Percentiles rank a stretch among this genome's conserved stretches.
Conservation (phyloP, 305 asterid genomes). For the Fraxinus velutina region DNA sequence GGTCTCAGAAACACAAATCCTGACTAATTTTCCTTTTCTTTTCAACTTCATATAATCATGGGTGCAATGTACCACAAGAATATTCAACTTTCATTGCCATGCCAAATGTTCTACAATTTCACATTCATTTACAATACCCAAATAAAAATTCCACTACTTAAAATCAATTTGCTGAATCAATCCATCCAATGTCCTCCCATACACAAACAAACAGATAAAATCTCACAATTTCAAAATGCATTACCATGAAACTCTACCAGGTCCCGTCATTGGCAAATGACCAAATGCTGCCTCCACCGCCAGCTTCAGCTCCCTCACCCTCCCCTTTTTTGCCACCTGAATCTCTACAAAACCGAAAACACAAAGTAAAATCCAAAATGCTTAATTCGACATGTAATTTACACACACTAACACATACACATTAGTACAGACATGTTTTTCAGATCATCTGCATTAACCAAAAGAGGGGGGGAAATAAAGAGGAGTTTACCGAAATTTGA, state of each 20-base stretch:
- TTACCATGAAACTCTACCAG: slow-evolving; percentile 78
- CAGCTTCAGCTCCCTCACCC: slow-evolving; percentile 60
- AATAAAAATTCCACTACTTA: neutral
- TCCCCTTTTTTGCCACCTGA: slow-evolving; percentile 58
- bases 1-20: neutral
- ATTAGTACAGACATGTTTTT: slow-evolving; percentile 1
- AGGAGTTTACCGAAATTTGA: neutral
- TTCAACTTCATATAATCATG: neutral
- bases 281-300: slow-evolving; percentile 71
- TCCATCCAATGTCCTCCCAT: neutral
- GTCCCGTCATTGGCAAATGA: slow-evolving; percentile 60
- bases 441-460: neutral
- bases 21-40: neutral
- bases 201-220: neutral
- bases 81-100: neutral
- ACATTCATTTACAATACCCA: neutral
- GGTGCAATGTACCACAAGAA: neutral
- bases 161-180: neutral
- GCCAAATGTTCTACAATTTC: neutral
- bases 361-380: neutral
- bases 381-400: neutral
- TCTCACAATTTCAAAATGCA: neutral
- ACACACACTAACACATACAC: neutral
- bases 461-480: neutral
- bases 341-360: slow-evolving; percentile 41